Conservation (phyloP, 192 early-diverging fungal genomes). For the Podila minutissima region DNA sequence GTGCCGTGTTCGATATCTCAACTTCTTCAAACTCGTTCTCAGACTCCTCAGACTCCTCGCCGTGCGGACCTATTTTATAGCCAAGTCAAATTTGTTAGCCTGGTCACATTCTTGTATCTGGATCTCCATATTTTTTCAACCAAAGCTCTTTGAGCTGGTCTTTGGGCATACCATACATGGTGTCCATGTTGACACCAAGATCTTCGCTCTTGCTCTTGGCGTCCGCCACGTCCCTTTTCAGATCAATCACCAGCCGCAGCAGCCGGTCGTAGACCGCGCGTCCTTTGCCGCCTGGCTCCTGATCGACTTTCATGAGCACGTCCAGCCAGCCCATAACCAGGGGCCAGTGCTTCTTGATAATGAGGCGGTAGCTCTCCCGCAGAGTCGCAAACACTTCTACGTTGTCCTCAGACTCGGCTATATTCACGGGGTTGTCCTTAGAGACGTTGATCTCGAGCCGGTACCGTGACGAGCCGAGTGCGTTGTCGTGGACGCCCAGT, state of each 20-base stretch:
- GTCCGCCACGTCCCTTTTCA: constrained; percentile 49
- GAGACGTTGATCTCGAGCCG: constrained; percentile 65
- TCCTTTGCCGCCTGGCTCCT: constrained; percentile 46
- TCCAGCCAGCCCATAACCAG: constrained; percentile 61
- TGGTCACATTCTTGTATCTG: neutral
- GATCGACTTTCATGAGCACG: constrained; percentile 51
- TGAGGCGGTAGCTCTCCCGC: constrained; percentile 56
- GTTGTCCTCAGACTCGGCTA: constrained; percentile 65
- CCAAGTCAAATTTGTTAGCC: neutral
- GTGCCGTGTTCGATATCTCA: constrained; percentile 19
- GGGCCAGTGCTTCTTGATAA: constrained; percentile 55
- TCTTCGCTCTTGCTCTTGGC: constrained; percentile 49
- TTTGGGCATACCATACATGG: constrained; percentile 19
- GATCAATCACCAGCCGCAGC: constrained; percentile 49
- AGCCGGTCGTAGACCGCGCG: constrained; percentile 47
- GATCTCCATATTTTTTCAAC: no score
- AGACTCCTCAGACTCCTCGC: constrained; percentile 49
- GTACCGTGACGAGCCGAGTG: constrained; percentile 71
- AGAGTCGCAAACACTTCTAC: constrained; percentile 64
- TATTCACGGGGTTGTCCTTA: constrained; percentile 57
- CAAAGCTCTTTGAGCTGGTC: no score
- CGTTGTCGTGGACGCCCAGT: constrained; percentile 54
- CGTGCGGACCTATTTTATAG: constrained; percentile 21
- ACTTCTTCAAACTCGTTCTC: constrained; percentile 58
- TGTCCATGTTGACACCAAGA: constrained; percentile 53